These are phyloP conservation scores for Alternaria sp. DNA, from an alignment of 2,329 filamentous ascomycete species.

Conservation along the genomic window DNA sequence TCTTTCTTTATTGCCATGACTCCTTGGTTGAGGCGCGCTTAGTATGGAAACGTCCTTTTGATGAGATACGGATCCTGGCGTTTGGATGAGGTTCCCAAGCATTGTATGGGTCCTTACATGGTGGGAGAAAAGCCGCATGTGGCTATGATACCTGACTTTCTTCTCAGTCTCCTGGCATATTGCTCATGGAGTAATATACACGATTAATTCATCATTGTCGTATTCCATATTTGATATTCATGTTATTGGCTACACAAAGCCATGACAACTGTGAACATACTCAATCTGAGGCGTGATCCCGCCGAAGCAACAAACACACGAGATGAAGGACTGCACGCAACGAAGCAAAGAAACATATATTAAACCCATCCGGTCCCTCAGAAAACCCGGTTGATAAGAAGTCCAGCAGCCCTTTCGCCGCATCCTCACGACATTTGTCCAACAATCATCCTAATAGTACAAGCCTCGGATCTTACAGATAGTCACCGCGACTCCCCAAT, in stretches of 20 bases:
- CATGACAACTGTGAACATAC: neutral
- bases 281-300: neutral
- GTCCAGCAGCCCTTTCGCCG: neutral
- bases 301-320: neutral
- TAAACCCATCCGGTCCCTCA: slow-evolving; percentile 5
- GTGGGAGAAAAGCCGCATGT: neutral
- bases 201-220: neutral
- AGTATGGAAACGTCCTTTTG: neutral
- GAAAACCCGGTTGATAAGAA: neutral
- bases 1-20: neutral
- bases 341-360: slow-evolving; percentile 5
- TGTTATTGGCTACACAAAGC: neutral
- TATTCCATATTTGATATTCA: neutral
- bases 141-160: slow-evolving; percentile 8
- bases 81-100: neutral
- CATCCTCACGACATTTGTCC: slow-evolving; percentile 1
- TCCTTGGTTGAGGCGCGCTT: slow-evolving; percentile 1
- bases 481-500: slow-evolving; percentile 8
- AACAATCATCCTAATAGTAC: slow-evolving; percentile 9
- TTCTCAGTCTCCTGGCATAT: neutral
- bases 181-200: neutral
- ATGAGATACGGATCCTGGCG: slow-evolving; percentile 4
- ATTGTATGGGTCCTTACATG: neutral
- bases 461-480: slow-evolving; percentile 5
- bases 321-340: neutral